Base-by-base conservation (phyloP, 2,329 filamentous ascomycete genomes). In the Cladophialophora exuberans region DNA sequence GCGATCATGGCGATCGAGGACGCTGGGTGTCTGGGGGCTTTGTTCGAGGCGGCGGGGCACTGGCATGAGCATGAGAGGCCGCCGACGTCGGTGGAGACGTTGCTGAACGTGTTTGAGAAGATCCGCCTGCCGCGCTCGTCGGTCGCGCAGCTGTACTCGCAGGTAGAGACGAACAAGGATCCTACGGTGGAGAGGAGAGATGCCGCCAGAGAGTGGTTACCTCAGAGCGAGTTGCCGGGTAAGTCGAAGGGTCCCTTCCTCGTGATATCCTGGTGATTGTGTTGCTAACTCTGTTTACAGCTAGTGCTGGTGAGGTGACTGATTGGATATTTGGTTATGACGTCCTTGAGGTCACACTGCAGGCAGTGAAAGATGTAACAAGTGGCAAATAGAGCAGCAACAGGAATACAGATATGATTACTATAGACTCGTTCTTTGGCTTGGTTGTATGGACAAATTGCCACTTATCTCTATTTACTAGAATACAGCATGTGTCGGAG, bases 401-500 rank as follows among this genome's bases (percentile, higher is more conserved):
- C n/a, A n/a, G n/a, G n/a, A n/a, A n/a, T n/a, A n/a, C n/a, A n/a
- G n/a, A n/a, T n/a, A n/a, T n/a, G n/a, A n/a, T n/a, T n/a, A n/a
- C n/a, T n/a, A n/a, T n/a, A n/a, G n/a, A n/a, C n/a, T n/a, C n/a
- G n/a, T n/a, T n/a, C n/a, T n/a, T n/a, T n/a, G n/a, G n/a, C n/a
- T n/a, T n/a, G n/a, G n/a, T n/a, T n/a, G n/a, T n/a, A n/a, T n/a
- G n/a, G n/a, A n/a, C n/a, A n/a, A n/a, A n/a, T n/a, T n/a, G n/a
- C n/a, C n/a, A n/a, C n/a, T n/a, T n/a, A n/a, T 15, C 33, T 11
- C 48, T 60, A 63, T 47, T 57, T 64, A 36, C 50, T 59, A n/a
- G 61, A 64, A 55, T 62, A 63, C 51, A 65, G 49, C 50, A 64
- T 57, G 42, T 61, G 48, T 49, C 64, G 60, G 43, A 64, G 51